Conservation (phyloP, 208 protist genomes). For the Borovskyia barvae region DNA sequence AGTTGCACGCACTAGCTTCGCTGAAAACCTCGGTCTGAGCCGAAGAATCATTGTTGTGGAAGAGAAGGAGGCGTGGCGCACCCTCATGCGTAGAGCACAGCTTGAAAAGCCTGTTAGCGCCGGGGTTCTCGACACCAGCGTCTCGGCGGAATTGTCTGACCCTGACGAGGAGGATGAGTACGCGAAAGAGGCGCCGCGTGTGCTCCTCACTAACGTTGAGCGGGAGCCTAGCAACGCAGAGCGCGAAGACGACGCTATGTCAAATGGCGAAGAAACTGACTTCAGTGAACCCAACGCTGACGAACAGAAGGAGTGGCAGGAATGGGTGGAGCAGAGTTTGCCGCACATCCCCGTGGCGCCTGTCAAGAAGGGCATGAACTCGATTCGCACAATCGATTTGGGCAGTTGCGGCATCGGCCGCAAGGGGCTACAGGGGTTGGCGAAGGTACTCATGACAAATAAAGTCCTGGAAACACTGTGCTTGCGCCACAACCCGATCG, state of each 20-base stretch:
- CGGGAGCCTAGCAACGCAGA: not conserved
- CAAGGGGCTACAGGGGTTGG: slow-evolving; percentile 49
- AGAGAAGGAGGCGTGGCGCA: slow-evolving; percentile 29
- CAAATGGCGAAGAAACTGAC: slow-evolving; percentile 1
- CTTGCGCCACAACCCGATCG: slow-evolving; percentile 71
- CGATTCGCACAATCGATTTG: slow-evolving; percentile 63
- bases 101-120: slow-evolving; percentile 1
- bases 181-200: slow-evolving; percentile 29
- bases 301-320: slow-evolving; percentile 15
- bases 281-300: slow-evolving; percentile 14
- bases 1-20: slow-evolving; percentile 20
- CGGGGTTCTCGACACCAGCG: too few relatives aligned
- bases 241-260: not conserved
- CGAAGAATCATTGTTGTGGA: slow-evolving; percentile 13
- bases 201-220: slow-evolving; percentile 36
- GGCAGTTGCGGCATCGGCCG: slow-evolving; percentile 63
- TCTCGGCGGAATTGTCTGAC: slow-evolving; percentile 3
- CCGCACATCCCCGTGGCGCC: slow-evolving; percentile 13
- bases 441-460: slow-evolving; percentile 47
- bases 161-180: slow-evolving; percentile 39
- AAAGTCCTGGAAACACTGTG: slow-evolving; percentile 56
- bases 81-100: slow-evolving; percentile 17
- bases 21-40: slow-evolving; percentile 20
- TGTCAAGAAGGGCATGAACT: slow-evolving; percentile 57
- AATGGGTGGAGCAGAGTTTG: slow-evolving; percentile 11